Percentiles rank a stretch among this genome's conserved stretches.
Evolutionary conservation across 148 eudicot genomes (phyloP).

Genomic region (Rhododendron simsii): DNA sequence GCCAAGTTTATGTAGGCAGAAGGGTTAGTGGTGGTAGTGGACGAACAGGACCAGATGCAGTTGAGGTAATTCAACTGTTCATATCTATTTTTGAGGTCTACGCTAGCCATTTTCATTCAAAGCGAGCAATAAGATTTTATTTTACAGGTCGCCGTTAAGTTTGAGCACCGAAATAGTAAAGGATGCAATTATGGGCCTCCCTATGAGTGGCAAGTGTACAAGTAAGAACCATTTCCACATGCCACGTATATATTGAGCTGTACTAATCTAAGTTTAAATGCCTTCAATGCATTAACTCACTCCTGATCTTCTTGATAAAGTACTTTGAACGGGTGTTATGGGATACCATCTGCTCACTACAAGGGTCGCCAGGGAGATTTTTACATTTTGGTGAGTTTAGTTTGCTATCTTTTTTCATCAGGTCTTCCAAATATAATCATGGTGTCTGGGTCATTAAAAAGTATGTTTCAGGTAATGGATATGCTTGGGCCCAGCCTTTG

Average conservation of each 20-base stretch:
- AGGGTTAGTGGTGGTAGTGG: constrained; percentile 72
- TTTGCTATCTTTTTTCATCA: background rate
- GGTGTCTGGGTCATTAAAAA: background rate
- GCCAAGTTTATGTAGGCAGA: constrained; percentile 93
- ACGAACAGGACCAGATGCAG: constrained; percentile 83
- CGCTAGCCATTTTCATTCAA: background rate
- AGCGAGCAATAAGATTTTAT: background rate
- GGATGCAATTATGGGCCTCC: constrained; percentile 98
- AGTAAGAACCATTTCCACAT: constrained; percentile 33
- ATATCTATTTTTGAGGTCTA: background rate
- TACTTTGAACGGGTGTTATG: constrained; percentile 83
- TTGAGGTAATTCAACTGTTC: constrained; percentile 56
- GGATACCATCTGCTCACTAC: constrained; percentile 79
- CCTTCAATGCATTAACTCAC: constrained; percentile 2
- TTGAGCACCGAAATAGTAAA: constrained; percentile 92
- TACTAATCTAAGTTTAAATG: background rate
- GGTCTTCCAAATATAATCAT: constrained; percentile 2
- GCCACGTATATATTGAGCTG: background rate
- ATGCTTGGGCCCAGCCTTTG: constrained; percentile 96
- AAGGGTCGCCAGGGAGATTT: constrained; percentile 94
- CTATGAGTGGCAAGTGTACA: constrained; percentile 99
- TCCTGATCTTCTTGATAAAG: constrained; percentile 30
- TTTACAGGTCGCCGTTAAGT: constrained; percentile 80
- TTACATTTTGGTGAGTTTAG: constrained; percentile 66
- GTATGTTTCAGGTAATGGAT: constrained; percentile 75